Base-by-base conservation (phyloP, 371 early-diverging fungal species). In the Chytridiales sp. region DNA sequence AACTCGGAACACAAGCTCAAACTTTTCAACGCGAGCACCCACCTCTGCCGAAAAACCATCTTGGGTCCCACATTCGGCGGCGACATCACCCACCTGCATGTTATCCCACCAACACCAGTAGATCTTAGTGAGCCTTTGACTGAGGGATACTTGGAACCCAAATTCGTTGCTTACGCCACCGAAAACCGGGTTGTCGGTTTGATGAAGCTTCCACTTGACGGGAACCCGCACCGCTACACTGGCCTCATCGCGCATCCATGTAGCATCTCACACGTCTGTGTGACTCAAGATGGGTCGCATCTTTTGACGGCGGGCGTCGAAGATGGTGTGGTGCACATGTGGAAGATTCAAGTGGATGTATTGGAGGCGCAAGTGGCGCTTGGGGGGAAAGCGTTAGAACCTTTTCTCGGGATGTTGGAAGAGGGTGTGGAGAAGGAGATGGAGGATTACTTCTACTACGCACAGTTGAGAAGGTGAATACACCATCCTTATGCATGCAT, bases 381-480 rank as follows among this genome's bases (percentile, higher is more conserved):
- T 35, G 71, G 73, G 2, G 80, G 75, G 1, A 62, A 50, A 17
- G 72, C 64, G 1, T 52, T 80, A 41, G 74, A 70, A 22, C 78
- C 82, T 15, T 82, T 76, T 48, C 56, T 75, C 53, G 64, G 74
- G 44, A 64, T 82, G 73, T 54, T 82, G 22, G 73, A 77, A 53
- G 62, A 66, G 17, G 53, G 39, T 26, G 59, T 81, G 21, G 73
- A 75, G 58, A 46, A 61, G 50, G 80, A 80, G 49, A 68, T 79
- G 64, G 82, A 82, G 63, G 82, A 82, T 56, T 80, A 76, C 50
- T 82, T 82, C 39, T 82, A 78, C 57, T 79, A 77, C 48, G 77
- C 77, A 17, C 82, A 82, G 57, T 59, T 82, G 21, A 56, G 75
- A 47, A 71, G 68, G 78, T 69, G n/a, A 30, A 58, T 39, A 4